Percentiles rank a stretch among this genome's conserved stretches.
Evolutionary conservation across 495 filamentous ascomycete genomes (phyloP).

Genomic region (Lasiosphaeria hispida): DNA sequence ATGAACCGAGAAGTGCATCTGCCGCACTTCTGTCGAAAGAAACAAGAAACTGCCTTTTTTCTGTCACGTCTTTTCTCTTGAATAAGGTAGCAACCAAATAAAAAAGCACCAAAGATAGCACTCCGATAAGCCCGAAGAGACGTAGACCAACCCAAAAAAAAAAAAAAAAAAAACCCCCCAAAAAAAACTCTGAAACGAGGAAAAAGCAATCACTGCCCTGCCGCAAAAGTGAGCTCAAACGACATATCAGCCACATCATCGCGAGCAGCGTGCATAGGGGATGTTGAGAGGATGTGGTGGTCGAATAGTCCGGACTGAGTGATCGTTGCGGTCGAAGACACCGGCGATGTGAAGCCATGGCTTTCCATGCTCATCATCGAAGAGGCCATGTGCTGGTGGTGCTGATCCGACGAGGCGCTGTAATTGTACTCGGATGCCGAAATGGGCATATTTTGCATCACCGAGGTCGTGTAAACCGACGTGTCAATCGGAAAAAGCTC

Average conservation of each 20-base stretch:
- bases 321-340: constrained; percentile 42
- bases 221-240: constrained; percentile 31
- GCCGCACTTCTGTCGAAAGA: too few species aligned
- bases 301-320: constrained; percentile 30
- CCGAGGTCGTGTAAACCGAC: constrained; percentile 20
- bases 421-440: constrained; percentile 41
- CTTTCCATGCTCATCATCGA: constrained; percentile 31
- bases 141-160: not conserved
- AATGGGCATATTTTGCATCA: constrained; percentile 34
- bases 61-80: too few species aligned
- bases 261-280: constrained; percentile 2
- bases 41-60: too few species aligned
- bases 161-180: not conserved
- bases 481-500: constrained; percentile 27
- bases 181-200: too few species aligned
- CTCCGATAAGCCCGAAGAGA: too few species aligned
- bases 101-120: not conserved
- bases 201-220: constrained; percentile 8
- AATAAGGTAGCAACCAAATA: not conserved
- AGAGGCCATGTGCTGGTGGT: constrained; percentile 19
- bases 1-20: too few species aligned
- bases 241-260: constrained; percentile 29
- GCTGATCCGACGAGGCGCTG: constrained; percentile 1
- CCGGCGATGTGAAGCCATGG: constrained; percentile 34
- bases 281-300: constrained; percentile 16